Percentiles rank a stretch among this genome's conserved stretches.
These are phyloP conservation scores for Butyriboletus appendiculatus DNA, from an alignment of 1,284 basidiomycete species.

Conservation along the genomic window DNA sequence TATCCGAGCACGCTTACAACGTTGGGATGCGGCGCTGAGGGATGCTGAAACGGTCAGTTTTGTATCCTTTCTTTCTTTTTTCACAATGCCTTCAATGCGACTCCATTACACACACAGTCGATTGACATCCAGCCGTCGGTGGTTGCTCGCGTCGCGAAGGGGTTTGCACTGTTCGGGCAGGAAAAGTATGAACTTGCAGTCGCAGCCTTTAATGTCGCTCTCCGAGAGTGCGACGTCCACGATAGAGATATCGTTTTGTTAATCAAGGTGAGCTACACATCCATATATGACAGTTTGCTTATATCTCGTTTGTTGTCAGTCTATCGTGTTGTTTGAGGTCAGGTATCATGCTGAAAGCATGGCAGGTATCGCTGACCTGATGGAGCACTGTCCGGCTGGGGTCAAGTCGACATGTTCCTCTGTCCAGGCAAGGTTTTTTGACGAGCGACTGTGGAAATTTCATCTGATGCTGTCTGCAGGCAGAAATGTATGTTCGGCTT, in stretches of 20 bases:
- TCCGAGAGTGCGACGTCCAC: slow-evolving; percentile 8
- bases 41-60: slow-evolving; percentile 11
- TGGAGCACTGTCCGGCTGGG: slow-evolving; percentile 1
- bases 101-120: neutral
- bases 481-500: slow-evolving; percentile 10
- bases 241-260: slow-evolving; percentile 12
- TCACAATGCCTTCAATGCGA: neutral
- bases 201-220: slow-evolving; percentile 5
- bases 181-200: slow-evolving; percentile 6
- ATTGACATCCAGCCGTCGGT: slow-evolving; percentile 13
- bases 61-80: neutral
- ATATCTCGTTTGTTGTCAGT: neutral
- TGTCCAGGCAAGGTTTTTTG: slow-evolving; percentile 5
- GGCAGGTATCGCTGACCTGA: slow-evolving; percentile 4
- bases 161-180: slow-evolving; percentile 8
- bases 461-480: neutral
- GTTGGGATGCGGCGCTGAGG: slow-evolving; percentile 9
- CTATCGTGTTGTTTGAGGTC: slow-evolving; percentile 9
- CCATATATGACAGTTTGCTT: neutral
- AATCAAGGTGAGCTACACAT: slow-evolving; percentile 5
- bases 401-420: neutral
- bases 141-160: slow-evolving; percentile 10
- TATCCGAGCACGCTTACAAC: slow-evolving; percentile 8
- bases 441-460: neutral
- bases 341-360: slow-evolving; percentile 15